These are phyloP conservation scores for Tuctoria greenei DNA, from an alignment of 176 grass and related monocot species.

Conservation along the genomic window DNA sequence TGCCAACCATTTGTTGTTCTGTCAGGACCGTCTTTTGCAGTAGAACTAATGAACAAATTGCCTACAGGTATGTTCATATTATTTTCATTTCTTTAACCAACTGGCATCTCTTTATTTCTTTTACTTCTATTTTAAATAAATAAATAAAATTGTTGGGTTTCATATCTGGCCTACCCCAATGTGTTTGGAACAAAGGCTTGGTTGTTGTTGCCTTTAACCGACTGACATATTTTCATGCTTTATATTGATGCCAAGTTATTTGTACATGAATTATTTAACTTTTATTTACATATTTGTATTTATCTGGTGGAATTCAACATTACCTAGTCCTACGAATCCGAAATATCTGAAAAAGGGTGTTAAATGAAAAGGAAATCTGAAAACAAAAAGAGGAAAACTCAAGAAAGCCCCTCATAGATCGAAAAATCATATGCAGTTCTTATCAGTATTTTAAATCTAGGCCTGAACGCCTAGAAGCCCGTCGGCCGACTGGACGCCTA, in stretches of 20 bases:
- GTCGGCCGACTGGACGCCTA: no score
- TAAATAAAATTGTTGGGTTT: no score
- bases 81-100: slow-evolving; percentile 4
- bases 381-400: neutral
- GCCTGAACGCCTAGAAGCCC: no score
- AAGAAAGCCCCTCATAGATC: neutral
- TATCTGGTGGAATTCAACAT: neutral
- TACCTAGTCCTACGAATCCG: neutral
- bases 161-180: no score
- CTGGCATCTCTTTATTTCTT: no score
- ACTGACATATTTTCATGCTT: neutral
- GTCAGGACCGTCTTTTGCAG: slow-evolving; percentile 88
- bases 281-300: neutral
- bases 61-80: slow-evolving; percentile 66
- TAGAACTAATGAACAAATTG: slow-evolving; percentile 87
- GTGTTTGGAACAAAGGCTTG: no score
- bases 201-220: no score
- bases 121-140: no score
- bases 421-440: neutral
- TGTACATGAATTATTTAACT: neutral
- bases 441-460: no score
- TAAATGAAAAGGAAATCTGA: neutral
- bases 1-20: slow-evolving; percentile 75
- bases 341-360: neutral
- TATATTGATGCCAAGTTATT: neutral